Conservation (phyloP, 768 basidiomycete genomes). For the Macrolepiota dolichaula region DNA sequence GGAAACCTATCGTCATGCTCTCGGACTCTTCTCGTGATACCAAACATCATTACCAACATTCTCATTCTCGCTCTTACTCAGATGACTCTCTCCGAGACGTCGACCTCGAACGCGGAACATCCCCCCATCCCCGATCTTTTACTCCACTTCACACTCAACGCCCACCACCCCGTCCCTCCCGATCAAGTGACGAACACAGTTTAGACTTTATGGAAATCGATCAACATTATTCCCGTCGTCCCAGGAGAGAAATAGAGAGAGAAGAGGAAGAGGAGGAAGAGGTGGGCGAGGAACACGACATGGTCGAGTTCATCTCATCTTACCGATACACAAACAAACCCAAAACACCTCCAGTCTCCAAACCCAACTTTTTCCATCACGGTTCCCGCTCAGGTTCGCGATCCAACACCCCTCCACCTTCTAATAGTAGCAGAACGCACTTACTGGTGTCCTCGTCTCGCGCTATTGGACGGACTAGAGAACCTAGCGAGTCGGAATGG, state of each 20-base stretch:
- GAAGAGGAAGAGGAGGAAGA: constrained; percentile 29
- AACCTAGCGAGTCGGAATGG: not conserved
- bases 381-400: constrained; percentile 1
- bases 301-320: constrained; percentile 51
- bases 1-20: constrained; percentile 23
- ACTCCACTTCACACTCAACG: not conserved
- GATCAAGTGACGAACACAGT: not conserved
- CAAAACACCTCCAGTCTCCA: constrained; percentile 6
- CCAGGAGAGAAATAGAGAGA: constrained; percentile 17
- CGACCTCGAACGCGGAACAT: not conserved
- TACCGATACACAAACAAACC: constrained; percentile 30
- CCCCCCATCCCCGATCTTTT: not conserved
- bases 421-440: not conserved
- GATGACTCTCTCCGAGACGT: not conserved
- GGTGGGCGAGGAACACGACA: constrained; percentile 14
- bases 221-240: no score
- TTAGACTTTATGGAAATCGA: not conserved
- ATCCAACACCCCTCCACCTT: not conserved
- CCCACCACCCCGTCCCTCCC: no score
- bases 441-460: not conserved
- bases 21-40: not conserved
- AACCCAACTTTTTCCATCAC: constrained; percentile 1
- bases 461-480: no score
- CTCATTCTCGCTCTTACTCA: not conserved
- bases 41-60: not conserved